Base-by-base conservation (phyloP, 257 asterid species). In the Galeopsis tetrahit region DNA sequence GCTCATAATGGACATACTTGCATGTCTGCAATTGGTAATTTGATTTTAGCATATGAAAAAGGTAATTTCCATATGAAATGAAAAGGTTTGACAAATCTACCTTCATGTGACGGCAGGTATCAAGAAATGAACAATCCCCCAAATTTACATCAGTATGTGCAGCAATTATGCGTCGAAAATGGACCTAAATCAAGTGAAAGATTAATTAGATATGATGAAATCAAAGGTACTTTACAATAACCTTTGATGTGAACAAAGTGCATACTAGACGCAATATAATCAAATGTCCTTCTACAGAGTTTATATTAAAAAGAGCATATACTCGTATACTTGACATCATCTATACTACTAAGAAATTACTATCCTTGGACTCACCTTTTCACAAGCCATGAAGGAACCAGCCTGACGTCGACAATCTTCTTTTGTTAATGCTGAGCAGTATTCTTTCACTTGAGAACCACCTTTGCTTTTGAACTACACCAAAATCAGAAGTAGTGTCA, bases 31-130 rank as follows among this genome's bases (percentile, higher is more conserved):
- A 71, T 78, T 35, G 63, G 65, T 44, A 67, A 28, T 56, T 57
- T 68, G 11, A 69, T 75, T 68, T 43, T 69, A 49, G 72, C 38
- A 43, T 35, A 66, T 36, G 48, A 14, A 32, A 10, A 4, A 46
- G 71, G 58, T 32, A 44, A 59, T 48, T 11, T n/a, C 51, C 10
- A 7, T 68, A 34, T 59, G 51, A 46, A 75, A 76, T 48, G 71
- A 70, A 31, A 75, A 32, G 6, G 53, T 21, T 72, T 66, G 28
- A 76, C 14, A 48, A 63, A 48, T 63, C 59, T 63, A 95, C 98
- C 99, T 95, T 95, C 99, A 95, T 95, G 86, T 95, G 99, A 76
- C 99, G 99, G 79, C 99, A 95, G 49, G 98, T 95, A 64, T 95
- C 99, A 52, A 95, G 97, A 81, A 95, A 95, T 60, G 99, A 95